phyloP scores from a whole-genome alignment of 495 filamentous ascomycete species.

The Penicillium manginii region DNA sequence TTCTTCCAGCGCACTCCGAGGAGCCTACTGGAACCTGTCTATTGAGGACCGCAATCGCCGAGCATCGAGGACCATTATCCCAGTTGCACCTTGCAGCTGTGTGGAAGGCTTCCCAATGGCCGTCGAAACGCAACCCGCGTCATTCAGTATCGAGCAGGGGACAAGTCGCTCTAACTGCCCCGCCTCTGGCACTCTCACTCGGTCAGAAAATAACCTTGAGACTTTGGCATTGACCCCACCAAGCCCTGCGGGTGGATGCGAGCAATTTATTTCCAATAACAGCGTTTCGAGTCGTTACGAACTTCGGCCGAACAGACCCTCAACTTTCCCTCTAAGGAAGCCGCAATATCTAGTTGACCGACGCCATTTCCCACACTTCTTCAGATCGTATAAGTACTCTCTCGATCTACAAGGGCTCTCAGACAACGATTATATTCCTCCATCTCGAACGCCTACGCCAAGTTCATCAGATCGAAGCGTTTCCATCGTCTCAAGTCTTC shows the following conservation, averaged over 20 bases:
- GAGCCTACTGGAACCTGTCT: conserved; percentile 9
- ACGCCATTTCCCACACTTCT: conserved; percentile 11
- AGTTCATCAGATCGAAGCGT: neutral
- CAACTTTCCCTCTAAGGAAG: conserved; percentile 7
- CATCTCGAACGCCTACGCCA: neutral
- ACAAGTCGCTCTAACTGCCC: too few relatives aligned
- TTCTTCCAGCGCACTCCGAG: conserved; percentile 4
- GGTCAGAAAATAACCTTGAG: conserved; percentile 3
- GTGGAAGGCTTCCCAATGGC: neutral
- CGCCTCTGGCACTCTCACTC: neutral
- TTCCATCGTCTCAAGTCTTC: conserved; percentile 7
- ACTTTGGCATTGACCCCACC: neutral
- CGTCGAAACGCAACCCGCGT: too few relatives aligned
- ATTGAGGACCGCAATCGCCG: conserved; percentile 13
- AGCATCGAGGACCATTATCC: neutral
- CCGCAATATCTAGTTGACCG: conserved; percentile 10
- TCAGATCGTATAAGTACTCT: neutral
- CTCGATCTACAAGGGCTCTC: neutral
- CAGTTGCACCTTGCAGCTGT: conserved; percentile 3
- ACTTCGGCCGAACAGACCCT: conserved; percentile 12
- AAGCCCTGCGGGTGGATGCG: conserved; percentile 8
- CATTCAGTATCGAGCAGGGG: too few relatives aligned
- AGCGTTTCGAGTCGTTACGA: conserved; percentile 1
- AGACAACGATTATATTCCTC: conserved; percentile 1
- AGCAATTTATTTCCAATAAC: neutral